Percentiles rank a stretch among this genome's conserved stretches.
These are phyloP conservation scores for Pyrenophora graminea DNA, from an alignment of 2,329 filamentous ascomycete genomes.

Conservation along the genomic window DNA sequence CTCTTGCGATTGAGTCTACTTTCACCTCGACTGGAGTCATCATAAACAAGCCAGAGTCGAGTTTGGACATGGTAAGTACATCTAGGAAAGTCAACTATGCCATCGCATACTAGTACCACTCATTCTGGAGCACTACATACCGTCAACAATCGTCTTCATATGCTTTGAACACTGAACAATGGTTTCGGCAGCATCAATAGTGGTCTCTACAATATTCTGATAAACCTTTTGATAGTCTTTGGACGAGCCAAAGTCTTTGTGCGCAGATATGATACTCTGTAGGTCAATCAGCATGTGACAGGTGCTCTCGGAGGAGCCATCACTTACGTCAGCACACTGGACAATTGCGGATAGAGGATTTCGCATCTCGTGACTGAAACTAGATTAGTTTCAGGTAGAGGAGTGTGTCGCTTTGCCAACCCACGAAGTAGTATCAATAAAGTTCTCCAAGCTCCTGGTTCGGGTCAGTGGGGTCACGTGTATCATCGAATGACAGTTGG, in stretches of 20 bases:
- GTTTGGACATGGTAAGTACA: constrained; percentile 40
- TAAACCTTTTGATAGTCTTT: constrained; percentile 15
- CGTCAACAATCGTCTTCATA: constrained; percentile 54
- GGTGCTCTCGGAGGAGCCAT: constrained; percentile 18
- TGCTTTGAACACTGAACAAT: constrained; percentile 52
- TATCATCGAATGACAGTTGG: not conserved
- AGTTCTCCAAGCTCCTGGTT: constrained; percentile 27
- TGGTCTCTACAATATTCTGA: constrained; percentile 22
- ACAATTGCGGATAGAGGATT: constrained; percentile 51
- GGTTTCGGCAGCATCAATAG: constrained; percentile 46
- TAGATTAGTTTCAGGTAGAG: not conserved
- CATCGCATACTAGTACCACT: too few relatives aligned
- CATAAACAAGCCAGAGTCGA: constrained; percentile 49
- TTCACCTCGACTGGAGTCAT: constrained; percentile 49
- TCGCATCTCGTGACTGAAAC: constrained; percentile 47
- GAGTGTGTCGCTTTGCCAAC: not conserved
- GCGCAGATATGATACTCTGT: constrained; percentile 23
- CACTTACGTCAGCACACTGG: constrained; percentile 48
- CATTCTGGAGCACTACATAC: not conserved
- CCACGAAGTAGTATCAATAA: constrained; percentile 41
- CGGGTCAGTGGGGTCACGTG: not conserved
- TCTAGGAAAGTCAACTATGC: not conserved
- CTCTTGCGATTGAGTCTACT: constrained; percentile 38
- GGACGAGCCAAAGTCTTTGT: constrained; percentile 10
- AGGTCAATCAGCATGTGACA: not conserved